Evolutionary conservation across 2,329 filamentous ascomycete species (phyloP).

Genomic region (Akanthomyces uredinophilus): DNA sequence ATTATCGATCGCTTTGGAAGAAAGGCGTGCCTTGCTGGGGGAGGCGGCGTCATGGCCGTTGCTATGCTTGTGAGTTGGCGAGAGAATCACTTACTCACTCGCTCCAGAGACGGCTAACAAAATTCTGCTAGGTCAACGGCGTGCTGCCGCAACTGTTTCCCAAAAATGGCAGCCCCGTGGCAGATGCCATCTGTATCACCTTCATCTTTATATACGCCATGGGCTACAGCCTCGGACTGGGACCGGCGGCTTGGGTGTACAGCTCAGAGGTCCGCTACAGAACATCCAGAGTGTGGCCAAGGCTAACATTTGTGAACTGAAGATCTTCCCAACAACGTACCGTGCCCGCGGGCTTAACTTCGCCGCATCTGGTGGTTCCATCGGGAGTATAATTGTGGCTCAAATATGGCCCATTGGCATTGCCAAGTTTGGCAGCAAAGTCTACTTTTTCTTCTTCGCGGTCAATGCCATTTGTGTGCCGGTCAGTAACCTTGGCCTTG

Average conservation of each 20-base stretch:
- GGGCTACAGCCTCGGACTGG: constrained; percentile 54
- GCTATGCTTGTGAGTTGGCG: constrained; percentile 44
- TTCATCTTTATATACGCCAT: constrained; percentile 56
- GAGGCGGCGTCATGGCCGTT: constrained; percentile 47
- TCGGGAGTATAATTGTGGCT: constrained; percentile 49
- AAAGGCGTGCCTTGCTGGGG: constrained; percentile 42
- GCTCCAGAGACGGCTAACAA: neutral
- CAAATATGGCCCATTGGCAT: constrained; percentile 54
- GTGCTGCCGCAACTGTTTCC: constrained; percentile 47
- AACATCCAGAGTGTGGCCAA: neutral
- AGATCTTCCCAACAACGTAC: constrained; percentile 55
- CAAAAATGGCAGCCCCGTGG: constrained; percentile 39
- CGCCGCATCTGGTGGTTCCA: constrained; percentile 48
- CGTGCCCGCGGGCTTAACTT: constrained; percentile 53
- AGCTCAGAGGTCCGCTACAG: constrained; percentile 43
- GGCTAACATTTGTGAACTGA: neutral
- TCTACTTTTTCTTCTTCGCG: constrained; percentile 55
- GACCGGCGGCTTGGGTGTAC: constrained; percentile 54
- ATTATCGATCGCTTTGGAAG: constrained; percentile 51
- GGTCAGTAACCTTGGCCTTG: constrained; percentile 24
- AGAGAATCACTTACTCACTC: too few relatives aligned
- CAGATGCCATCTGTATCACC: constrained; percentile 47
- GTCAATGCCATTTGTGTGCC: constrained; percentile 45
- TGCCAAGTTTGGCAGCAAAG: constrained; percentile 42
- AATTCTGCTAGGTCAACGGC: constrained; percentile 44